Percentiles rank a stretch among this genome's conserved stretches.
Evolutionary conservation across 2,329 filamentous ascomycete species (phyloP).

Genomic region (Ophiostoma perfectum): DNA sequence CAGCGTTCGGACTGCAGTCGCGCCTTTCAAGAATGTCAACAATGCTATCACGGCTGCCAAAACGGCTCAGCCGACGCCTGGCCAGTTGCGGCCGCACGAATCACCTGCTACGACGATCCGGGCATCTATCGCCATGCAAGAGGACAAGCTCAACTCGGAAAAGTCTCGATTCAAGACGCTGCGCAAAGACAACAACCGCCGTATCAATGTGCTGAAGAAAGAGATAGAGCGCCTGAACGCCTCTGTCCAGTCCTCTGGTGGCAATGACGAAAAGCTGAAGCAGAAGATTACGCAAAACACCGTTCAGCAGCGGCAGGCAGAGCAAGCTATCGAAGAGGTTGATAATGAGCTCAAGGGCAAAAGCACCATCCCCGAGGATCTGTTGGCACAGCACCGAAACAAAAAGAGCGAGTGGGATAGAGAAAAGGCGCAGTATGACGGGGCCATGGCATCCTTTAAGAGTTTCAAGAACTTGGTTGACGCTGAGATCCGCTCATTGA

Average conservation of each 20-base stretch:
- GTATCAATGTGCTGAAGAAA: conserved; percentile 61
- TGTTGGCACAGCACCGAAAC: conserved; percentile 52
- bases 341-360: conserved; percentile 61
- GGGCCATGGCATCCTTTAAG: conserved; percentile 49
- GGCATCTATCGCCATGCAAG: conserved; percentile 67
- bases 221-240: conserved; percentile 66
- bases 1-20: conserved; percentile 61
- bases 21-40: conserved; percentile 37
- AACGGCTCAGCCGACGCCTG: conserved; percentile 24
- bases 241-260: conserved; percentile 62
- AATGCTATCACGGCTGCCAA: conserved; percentile 35
- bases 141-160: conserved; percentile 64
- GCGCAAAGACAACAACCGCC: conserved; percentile 69
- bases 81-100: conserved; percentile 61
- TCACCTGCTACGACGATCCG: conserved; percentile 72
- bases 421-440: conserved; percentile 57
- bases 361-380: conserved; percentile 58
- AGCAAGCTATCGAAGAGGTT: conserved; percentile 32
- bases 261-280: conserved; percentile 68
- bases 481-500: conserved; percentile 56
- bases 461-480: conserved; percentile 58
- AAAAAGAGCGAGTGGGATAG: conserved; percentile 49
- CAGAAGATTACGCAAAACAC: conserved; percentile 71
- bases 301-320: conserved; percentile 63
- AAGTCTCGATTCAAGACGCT: conserved; percentile 62